Conservation (phyloP, 495 filamentous ascomycete genomes). For the Baudoinia panamericana region DNA sequence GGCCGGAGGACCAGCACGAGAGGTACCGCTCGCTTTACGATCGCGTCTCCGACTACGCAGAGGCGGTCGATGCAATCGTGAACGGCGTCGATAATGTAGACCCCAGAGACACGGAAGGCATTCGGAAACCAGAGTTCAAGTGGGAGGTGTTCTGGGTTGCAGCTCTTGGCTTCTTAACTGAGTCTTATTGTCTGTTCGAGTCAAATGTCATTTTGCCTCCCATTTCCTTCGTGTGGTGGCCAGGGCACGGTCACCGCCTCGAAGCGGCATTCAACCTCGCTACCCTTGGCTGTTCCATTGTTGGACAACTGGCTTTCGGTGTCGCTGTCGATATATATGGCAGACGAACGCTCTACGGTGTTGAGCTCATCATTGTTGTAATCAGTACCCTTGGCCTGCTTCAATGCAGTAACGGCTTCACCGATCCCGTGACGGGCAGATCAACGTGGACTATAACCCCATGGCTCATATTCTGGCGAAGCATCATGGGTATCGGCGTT, state of each 20-base stretch:
- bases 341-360: conserved; percentile 49
- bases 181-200: conserved; percentile 57
- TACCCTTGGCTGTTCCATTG: conserved; percentile 44
- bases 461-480: conserved; percentile 22
- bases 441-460: too few species aligned
- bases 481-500: conserved; percentile 34
- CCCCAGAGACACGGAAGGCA: too few species aligned
- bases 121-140: too few species aligned
- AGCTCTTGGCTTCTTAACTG: conserved; percentile 54
- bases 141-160: conserved; percentile 37
- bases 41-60: too few species aligned
- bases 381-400: conserved; percentile 43
- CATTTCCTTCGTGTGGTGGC: conserved; percentile 46
- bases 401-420: conserved; percentile 6
- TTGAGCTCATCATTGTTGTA: conserved; percentile 48
- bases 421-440: neutral
- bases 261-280: conserved; percentile 43
- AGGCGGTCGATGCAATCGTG: too few species aligned
- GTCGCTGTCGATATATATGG: conserved; percentile 49
- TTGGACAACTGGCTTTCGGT: conserved; percentile 51
- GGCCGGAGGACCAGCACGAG: too few species aligned
- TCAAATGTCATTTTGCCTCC: conserved; percentile 52
- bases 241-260: conserved; percentile 3
- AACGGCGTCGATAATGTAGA: too few species aligned
- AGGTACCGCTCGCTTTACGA: too few species aligned